These are phyloP conservation scores for Peronospora farinosa DNA, from an alignment of 352 stramenopile species.

Conservation along the genomic window DNA sequence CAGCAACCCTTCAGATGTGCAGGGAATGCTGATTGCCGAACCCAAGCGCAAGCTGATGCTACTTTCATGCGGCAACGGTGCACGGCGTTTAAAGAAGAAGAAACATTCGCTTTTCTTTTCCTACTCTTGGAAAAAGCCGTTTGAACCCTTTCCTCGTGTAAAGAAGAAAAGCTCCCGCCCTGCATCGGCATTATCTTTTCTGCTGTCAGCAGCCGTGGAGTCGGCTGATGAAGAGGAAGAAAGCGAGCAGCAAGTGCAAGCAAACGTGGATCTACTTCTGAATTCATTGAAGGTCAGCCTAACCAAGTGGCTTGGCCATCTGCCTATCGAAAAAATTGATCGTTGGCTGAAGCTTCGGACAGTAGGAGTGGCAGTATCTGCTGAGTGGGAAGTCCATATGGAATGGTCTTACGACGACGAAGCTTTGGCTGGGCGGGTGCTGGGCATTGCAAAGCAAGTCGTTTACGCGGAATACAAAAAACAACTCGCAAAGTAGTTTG, in stretches of 20 bases:
- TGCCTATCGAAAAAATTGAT: constrained; percentile 52
- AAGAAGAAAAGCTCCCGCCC: constrained; percentile 72
- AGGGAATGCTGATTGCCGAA: constrained; percentile 73
- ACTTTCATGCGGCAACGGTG: constrained; percentile 56
- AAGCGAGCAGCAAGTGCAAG: constrained; percentile 56
- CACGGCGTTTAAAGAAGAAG: constrained; percentile 80
- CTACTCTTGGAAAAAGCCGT: constrained; percentile 77
- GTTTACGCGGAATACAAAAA: constrained; percentile 61
- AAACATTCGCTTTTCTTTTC: constrained; percentile 73
- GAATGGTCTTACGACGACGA: constrained; percentile 84
- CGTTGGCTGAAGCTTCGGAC: constrained; percentile 71
- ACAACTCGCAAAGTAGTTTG: constrained; percentile 22
- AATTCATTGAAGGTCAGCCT: constrained; percentile 38
- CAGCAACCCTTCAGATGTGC: constrained; percentile 65
- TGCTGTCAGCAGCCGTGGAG: constrained; percentile 63
- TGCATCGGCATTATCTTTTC: constrained; percentile 70
- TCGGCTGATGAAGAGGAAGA: constrained; percentile 73
- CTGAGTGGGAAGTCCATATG: constrained; percentile 76
- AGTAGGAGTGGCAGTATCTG: constrained; percentile 56
- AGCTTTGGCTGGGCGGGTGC: constrained; percentile 67
- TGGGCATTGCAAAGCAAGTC: constrained; percentile 80
- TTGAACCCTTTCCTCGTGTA: constrained; percentile 46
- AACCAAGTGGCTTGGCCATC: constrained; percentile 58
- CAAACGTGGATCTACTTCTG: constrained; percentile 50
- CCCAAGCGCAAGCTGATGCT: constrained; percentile 77